These are phyloP conservation scores for Batkoa obscura DNA, from an alignment of 371 early-diverging fungal species.

Conservation along the genomic window DNA sequence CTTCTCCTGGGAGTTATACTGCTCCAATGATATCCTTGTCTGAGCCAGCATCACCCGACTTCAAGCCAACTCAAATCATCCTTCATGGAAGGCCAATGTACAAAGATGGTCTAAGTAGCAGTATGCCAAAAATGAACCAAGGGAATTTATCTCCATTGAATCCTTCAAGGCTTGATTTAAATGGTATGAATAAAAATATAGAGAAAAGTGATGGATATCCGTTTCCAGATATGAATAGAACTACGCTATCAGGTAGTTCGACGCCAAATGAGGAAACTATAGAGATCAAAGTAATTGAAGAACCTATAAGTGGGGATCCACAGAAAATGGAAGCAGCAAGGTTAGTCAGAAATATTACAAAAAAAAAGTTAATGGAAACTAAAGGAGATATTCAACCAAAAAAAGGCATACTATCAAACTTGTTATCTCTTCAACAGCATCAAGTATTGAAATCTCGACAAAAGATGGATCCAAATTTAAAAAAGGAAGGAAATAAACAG, in stretches of 20 bases:
- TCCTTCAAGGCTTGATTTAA: neutral
- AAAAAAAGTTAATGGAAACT: neutral
- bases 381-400: neutral
- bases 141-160: neutral
- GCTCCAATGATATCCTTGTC: neutral
- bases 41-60: neutral
- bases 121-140: neutral
- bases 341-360: neutral
- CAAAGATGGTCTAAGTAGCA: neutral
- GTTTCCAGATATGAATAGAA: neutral
- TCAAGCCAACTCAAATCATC: neutral
- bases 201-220: neutral
- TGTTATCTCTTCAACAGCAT: neutral
- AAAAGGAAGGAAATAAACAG: neutral
- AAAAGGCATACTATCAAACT: neutral
- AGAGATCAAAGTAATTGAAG: neutral
- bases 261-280: neutral
- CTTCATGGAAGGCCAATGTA: neutral
- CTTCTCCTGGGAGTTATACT: too few relatives aligned
- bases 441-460: neutral
- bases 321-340: neutral
- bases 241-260: neutral
- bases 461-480: neutral
- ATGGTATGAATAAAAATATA: neutral
- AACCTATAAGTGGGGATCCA: neutral